Percentiles rank a stretch among this genome's conserved stretches.
These are phyloP conservation scores for Quaeritorhiza haematococci DNA, from an alignment of 371 early-diverging fungal genomes.

Conservation along the genomic window DNA sequence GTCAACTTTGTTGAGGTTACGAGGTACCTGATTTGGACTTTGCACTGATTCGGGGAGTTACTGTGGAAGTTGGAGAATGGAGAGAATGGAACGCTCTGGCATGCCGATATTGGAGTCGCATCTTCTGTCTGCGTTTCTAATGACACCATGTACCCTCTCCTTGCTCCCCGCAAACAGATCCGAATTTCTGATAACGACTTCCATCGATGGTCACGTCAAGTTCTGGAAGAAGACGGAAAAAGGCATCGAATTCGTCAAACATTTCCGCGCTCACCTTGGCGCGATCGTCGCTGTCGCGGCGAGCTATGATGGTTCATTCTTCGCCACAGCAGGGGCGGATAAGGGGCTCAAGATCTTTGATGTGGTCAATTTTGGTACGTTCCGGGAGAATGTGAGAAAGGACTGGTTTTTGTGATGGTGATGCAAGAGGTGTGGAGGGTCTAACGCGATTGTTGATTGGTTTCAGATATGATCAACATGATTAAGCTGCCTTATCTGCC, in stretches of 20 bases:
- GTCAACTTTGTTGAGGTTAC: slow-evolving; percentile 74
- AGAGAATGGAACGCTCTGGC: too few species aligned
- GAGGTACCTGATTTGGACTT: too few species aligned
- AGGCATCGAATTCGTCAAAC: slow-evolving; percentile 96
- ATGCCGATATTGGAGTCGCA: too few species aligned
- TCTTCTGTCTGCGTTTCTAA: too few species aligned
- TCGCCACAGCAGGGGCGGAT: slow-evolving; percentile 82
- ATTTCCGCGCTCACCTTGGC: slow-evolving; percentile 83
- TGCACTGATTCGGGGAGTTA: too few species aligned
- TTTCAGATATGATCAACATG: slow-evolving; percentile 91
- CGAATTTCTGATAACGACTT: slow-evolving; percentile 90
- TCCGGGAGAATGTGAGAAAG: too few species aligned
- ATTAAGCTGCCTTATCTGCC: slow-evolving; percentile 75
- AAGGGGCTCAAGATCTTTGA: slow-evolving; percentile 89
- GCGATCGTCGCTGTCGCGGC: slow-evolving; percentile 34
- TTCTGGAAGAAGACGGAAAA: slow-evolving; percentile 95
- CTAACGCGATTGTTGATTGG: neutral
- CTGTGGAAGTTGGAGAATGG: too few species aligned
- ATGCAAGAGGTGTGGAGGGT: neutral
- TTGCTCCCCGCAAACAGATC: slow-evolving; percentile 42
- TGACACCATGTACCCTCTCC: too few species aligned
- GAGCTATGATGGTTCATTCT: slow-evolving; percentile 65
- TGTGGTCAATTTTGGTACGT: slow-evolving; percentile 86
- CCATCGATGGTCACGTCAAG: slow-evolving; percentile 93
- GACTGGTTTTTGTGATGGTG: neutral